These are phyloP conservation scores for Suillus clintonianus DNA, from an alignment of 768 basidiomycete genomes.

Conservation along the genomic window DNA sequence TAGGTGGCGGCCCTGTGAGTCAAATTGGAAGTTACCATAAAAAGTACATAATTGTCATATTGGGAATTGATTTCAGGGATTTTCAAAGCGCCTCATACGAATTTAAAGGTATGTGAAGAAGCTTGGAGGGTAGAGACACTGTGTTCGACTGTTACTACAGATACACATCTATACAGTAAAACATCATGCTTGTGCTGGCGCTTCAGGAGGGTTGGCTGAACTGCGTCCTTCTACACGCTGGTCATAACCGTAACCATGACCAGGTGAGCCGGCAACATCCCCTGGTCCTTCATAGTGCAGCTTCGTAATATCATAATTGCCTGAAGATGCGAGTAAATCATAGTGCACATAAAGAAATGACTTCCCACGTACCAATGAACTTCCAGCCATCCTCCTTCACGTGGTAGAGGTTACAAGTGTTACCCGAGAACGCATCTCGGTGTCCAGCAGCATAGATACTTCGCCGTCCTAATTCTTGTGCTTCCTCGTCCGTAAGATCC, in stretches of 20 bases:
- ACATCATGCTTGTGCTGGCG: conserved; percentile 28
- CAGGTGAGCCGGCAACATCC: conserved; percentile 59
- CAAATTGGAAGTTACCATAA: not conserved
- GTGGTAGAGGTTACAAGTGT: conserved; percentile 94
- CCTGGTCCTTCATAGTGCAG: conserved; percentile 91
- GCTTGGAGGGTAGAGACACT: conserved; percentile 3
- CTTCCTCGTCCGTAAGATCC: conserved; percentile 92
- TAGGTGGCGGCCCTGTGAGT: not conserved
- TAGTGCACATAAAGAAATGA: conserved; percentile 8
- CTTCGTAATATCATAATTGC: conserved; percentile 89
- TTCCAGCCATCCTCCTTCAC: conserved; percentile 95
- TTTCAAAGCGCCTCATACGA: not conserved
- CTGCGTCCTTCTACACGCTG: conserved; percentile 60
- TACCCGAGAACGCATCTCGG: conserved; percentile 94
- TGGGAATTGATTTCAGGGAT: not conserved
- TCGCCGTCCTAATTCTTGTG: conserved; percentile 89
- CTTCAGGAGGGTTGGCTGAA: conserved; percentile 51
- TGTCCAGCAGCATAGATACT: conserved; percentile 98
- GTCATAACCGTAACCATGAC: conserved; percentile 81
- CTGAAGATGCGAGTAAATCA: conserved; percentile 56
- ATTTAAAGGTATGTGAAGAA: not conserved
- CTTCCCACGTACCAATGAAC: conserved; percentile 74
- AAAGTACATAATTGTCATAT: not conserved
- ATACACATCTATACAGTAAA: conserved; percentile 16
- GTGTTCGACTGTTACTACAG: conserved; percentile 14